These are phyloP conservation scores for Murraya koenigii DNA, from an alignment of 345 rosid genomes.

Conservation along the genomic window DNA sequence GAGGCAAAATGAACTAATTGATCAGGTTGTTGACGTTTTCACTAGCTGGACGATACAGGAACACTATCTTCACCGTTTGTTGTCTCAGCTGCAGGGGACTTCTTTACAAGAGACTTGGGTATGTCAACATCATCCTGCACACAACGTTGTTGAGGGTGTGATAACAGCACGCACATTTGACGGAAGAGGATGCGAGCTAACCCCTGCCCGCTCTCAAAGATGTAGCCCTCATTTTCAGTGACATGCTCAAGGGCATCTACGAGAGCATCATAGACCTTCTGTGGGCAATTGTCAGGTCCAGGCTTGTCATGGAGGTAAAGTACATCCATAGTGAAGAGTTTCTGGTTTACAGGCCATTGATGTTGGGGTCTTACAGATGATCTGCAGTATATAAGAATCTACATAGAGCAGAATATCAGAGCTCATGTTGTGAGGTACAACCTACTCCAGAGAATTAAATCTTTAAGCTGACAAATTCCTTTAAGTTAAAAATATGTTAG, in stretches of 20 bases:
- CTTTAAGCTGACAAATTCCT: too few species aligned
- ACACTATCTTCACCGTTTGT: conserved; percentile 43
- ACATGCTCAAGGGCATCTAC: conserved; percentile 79
- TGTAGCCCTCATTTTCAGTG: conserved; percentile 83
- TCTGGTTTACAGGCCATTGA: conserved; percentile 73
- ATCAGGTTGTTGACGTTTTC: conserved; percentile 18
- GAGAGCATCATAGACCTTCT: conserved; percentile 72
- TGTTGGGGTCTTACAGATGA: conserved; percentile 70
- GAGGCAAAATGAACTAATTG: not conserved
- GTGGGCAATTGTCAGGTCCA: conserved; percentile 84
- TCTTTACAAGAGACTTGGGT: conserved; percentile 75
- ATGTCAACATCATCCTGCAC: conserved; percentile 68
- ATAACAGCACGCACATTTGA: conserved; percentile 57
- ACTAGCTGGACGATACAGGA: conserved; percentile 44
- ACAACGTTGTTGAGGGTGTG: conserved; percentile 90
- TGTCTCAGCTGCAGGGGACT: conserved; percentile 46
- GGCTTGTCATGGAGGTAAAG: conserved; percentile 94
- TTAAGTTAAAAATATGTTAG: too few species aligned
- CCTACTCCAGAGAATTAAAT: too few species aligned
- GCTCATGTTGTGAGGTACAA: too few species aligned
- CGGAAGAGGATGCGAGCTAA: conserved; percentile 61
- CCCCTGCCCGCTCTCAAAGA: conserved; percentile 79
- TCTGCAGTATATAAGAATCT: conserved; percentile 83
- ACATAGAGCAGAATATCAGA: conserved; percentile 12
- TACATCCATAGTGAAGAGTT: conserved; percentile 84